These are phyloP conservation scores for Stylosanthes scabra DNA, from an alignment of 331 rosid species.

Conservation along the genomic window DNA sequence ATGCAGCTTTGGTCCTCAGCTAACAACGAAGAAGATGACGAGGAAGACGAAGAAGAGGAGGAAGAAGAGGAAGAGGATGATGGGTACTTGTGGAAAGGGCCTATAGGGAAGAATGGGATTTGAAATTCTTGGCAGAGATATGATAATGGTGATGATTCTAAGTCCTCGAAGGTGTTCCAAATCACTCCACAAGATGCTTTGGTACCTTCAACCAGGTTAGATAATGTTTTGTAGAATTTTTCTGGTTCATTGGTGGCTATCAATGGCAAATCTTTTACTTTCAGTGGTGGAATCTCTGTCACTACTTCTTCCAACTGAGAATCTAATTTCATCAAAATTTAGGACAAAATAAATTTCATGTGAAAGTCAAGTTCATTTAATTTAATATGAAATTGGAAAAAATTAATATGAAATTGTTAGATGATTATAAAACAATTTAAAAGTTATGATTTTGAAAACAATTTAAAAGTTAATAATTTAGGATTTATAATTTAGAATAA, in stretches of 20 bases:
- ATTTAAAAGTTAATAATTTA: no score
- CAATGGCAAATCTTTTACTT: conserved; percentile 58
- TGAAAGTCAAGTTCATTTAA: no score
- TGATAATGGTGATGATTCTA: conserved; percentile 26
- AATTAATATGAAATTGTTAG: no score
- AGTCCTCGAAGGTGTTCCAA: conserved; percentile 40
- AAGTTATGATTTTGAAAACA: no score
- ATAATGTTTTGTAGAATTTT: conserved; percentile 13
- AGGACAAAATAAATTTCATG: no score
- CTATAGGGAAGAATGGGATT: conserved; percentile 42
- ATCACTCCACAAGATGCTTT: conserved; percentile 31
- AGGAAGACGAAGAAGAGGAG: background rate
- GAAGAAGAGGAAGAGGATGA: no score
- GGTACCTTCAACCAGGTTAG: background rate
- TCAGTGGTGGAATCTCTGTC: conserved; percentile 50
- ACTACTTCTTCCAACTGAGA: conserved; percentile 49
- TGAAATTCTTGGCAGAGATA: background rate
- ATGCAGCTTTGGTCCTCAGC: conserved; percentile 41
- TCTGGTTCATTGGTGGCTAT: conserved; percentile 35
- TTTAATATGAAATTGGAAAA: no score
- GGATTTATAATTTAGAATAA: no score
- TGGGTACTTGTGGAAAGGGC: conserved; percentile 42
- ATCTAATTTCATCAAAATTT: conserved; percentile 26
- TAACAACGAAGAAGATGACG: background rate
- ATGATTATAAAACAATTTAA: no score